Conservation (phyloP, 148 eudicot species). For the Dianthus caryophyllus region DNA sequence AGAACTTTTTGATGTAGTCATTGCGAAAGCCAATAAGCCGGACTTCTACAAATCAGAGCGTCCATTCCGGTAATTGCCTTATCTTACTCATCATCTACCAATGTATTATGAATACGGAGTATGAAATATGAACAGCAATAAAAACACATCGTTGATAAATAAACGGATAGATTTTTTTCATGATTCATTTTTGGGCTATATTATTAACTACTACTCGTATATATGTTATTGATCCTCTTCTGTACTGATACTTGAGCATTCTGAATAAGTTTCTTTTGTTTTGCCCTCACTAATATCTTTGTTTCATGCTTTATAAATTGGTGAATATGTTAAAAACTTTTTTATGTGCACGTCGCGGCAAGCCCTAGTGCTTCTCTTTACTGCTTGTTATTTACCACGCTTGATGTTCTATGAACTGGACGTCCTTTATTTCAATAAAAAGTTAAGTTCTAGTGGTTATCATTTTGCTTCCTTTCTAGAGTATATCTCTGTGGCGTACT, state of each 20-base stretch:
- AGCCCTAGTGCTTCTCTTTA: too few relatives aligned
- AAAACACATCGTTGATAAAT: background rate
- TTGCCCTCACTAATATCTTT: too few relatives aligned
- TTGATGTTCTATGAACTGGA: too few relatives aligned
- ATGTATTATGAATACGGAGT: too few relatives aligned
- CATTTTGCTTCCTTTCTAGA: background rate
- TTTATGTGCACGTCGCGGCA: too few relatives aligned
- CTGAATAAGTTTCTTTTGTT: too few relatives aligned
- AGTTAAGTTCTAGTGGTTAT: too few relatives aligned
- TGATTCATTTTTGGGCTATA: background rate
- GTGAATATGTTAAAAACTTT: too few relatives aligned
- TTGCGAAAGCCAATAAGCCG: constrained; percentile 98
- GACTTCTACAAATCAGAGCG: constrained; percentile 94
- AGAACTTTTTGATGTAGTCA: constrained; percentile 98
- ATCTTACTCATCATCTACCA: background rate
- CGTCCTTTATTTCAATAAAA: too few relatives aligned
- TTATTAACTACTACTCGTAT: background rate
- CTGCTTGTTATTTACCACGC: too few relatives aligned
- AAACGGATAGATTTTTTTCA: background rate
- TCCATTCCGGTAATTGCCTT: constrained; percentile 68
- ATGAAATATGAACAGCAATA: background rate
- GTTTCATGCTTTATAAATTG: too few relatives aligned
- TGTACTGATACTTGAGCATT: background rate
- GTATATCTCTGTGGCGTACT: background rate
- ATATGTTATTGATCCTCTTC: too few relatives aligned